Evolutionary conservation across 2,329 filamentous ascomycete species (phyloP).

Genomic region (Mycosphaerella arachidis): DNA sequence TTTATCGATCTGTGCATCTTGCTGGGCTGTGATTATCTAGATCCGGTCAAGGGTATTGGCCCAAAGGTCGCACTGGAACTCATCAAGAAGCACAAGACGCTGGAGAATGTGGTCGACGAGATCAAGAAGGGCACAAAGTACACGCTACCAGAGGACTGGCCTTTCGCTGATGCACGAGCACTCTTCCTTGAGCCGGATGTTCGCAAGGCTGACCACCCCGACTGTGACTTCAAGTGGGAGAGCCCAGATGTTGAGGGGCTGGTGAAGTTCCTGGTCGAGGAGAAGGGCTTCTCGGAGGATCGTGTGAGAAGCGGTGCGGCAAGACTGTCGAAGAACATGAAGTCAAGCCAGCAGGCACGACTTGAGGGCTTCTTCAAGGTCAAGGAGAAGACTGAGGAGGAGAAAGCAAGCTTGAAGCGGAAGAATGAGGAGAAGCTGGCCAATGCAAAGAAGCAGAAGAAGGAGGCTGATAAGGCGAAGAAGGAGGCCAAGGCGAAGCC

Average conservation of each 20-base stretch:
- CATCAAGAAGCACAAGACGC: conserved; percentile 82
- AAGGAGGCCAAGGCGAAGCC: conserved; percentile 85
- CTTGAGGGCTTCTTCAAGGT: conserved; percentile 97
- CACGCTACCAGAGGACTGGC: conserved; percentile 91
- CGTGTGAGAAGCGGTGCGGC: conserved; percentile 75
- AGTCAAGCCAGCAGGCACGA: conserved; percentile 82
- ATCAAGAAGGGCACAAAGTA: conserved; percentile 78
- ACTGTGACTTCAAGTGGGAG: conserved; percentile 98
- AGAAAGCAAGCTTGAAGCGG: conserved; percentile 81
- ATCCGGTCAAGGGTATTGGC: conserved; percentile 91
- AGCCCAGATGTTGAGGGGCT: conserved; percentile 85
- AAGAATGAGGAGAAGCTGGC: conserved; percentile 91
- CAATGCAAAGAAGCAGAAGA: conserved; percentile 91
- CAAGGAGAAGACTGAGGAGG: conserved; percentile 77
- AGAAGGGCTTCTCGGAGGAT: conserved; percentile 97
- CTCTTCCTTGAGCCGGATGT: conserved; percentile 93
- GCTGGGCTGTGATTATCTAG: conserved; percentile 94
- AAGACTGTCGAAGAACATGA: conserved; percentile 82
- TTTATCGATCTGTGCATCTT: conserved; percentile 98
- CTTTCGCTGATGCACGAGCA: conserved; percentile 82
- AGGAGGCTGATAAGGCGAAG: conserved; percentile 93
- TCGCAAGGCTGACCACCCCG: conserved; percentile 70
- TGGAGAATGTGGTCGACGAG: conserved; percentile 80
- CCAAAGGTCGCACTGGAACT: conserved; percentile 88
- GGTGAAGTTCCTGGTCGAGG: conserved; percentile 80